These are phyloP conservation scores for Paecilomyces fulvus DNA, from an alignment of 2,329 filamentous ascomycete genomes.

Conservation along the genomic window DNA sequence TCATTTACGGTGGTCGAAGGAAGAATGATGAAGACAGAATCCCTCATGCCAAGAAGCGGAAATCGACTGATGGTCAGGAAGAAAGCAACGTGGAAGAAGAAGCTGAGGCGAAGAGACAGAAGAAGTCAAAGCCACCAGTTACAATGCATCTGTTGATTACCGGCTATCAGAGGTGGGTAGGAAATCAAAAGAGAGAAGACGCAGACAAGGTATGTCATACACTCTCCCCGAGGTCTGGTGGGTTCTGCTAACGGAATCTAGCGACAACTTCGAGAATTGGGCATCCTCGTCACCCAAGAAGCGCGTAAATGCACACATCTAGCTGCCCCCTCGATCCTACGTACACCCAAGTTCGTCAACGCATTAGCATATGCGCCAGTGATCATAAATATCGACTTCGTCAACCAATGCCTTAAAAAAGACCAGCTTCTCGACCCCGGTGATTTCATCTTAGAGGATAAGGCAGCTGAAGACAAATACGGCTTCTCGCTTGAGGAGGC, in stretches of 20 bases:
- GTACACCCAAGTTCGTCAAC: constrained; percentile 88
- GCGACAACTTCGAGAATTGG: constrained; percentile 73
- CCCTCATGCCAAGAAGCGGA: constrained; percentile 32
- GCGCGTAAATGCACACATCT: constrained; percentile 72
- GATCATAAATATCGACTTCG: constrained; percentile 68
- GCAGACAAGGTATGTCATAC: constrained; percentile 60
- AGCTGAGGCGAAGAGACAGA: constrained; percentile 54
- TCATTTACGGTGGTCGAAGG: constrained; percentile 50
- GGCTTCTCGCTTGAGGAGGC: constrained; percentile 61
- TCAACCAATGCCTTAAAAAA: constrained; percentile 66
- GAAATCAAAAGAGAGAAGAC: constrained; percentile 64
- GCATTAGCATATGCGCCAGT: constrained; percentile 73
- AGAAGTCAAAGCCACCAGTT: constrained; percentile 55
- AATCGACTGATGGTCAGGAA: constrained; percentile 39
- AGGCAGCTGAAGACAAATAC: constrained; percentile 62
- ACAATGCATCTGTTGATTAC: constrained; percentile 73
- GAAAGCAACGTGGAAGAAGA: constrained; percentile 39
- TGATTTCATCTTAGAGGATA: constrained; percentile 62
- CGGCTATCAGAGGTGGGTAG: constrained; percentile 74
- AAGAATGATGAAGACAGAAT: constrained; percentile 34
- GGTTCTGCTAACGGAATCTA: constrained; percentile 28
- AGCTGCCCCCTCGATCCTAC: constrained; percentile 75
- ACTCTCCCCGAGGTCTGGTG: constrained; percentile 4
- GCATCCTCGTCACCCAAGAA: constrained; percentile 72
- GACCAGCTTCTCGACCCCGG: constrained; percentile 56